phyloP scores from a whole-genome alignment of 177 flowering plant species.

The Vitis hybrid region DNA sequence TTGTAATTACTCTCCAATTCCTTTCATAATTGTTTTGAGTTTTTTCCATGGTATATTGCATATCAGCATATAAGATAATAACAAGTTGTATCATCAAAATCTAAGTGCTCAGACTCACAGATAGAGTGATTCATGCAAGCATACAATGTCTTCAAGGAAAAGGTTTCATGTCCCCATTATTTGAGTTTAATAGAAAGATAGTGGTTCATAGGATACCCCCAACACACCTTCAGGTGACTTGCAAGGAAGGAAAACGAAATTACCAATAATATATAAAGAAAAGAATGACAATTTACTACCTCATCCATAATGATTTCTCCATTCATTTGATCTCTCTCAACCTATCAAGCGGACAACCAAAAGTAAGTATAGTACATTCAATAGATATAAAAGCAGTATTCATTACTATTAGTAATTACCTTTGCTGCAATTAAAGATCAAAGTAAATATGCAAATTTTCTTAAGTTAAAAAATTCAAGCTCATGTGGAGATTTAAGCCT shows the following conservation, averaged over 20 bases:
- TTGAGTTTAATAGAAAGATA: not conserved
- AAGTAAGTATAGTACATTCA: not conserved
- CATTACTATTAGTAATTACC: too few relatives aligned
- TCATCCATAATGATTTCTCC: slow-evolving; percentile 22
- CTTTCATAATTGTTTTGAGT: too few relatives aligned
- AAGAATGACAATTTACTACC: slow-evolving; percentile 10
- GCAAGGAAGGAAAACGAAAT: not conserved
- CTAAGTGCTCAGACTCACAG: not conserved
- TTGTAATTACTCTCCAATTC: not conserved
- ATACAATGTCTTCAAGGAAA: not conserved
- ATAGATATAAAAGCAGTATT: too few relatives aligned
- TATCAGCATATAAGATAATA: too few relatives aligned
- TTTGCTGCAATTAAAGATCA: not conserved
- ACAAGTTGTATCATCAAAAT: too few relatives aligned
- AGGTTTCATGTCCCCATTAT: not conserved
- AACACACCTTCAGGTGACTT: not conserved
- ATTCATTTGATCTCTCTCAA: slow-evolving; percentile 8
- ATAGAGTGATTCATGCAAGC: not conserved
- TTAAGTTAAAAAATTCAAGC: too few relatives aligned
- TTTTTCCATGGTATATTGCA: too few relatives aligned
- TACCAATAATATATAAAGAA: not conserved
- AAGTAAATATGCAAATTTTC: not conserved
- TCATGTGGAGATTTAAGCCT: too few relatives aligned
- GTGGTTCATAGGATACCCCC: not conserved
- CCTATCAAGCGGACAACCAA: slow-evolving; percentile 17